Percentiles rank a stretch among this genome's conserved stretches.
Conservation (phyloP, 2,329 filamentous ascomycete species). For the Colletotrichum gigasporum region DNA sequence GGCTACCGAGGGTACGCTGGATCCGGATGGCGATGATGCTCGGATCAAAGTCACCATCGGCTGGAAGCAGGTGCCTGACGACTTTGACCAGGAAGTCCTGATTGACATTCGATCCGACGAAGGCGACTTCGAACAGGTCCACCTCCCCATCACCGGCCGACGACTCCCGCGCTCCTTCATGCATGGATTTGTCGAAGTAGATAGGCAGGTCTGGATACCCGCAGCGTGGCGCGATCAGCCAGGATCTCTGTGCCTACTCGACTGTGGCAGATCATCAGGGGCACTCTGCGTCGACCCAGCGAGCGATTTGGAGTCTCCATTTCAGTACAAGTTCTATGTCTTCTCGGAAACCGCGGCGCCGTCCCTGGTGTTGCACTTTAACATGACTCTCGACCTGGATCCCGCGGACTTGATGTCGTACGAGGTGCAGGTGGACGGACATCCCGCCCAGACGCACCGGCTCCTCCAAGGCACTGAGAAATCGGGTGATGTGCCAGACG, state of each 20-base stretch:
- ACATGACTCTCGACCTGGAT: constrained; percentile 58
- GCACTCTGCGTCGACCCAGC: constrained; percentile 33
- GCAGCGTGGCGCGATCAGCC: constrained; percentile 28
- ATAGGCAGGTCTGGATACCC: constrained; percentile 45
- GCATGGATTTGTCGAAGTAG: constrained; percentile 44
- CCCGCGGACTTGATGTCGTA: constrained; percentile 59
- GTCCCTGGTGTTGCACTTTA: constrained; percentile 45
- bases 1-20: constrained; percentile 38
- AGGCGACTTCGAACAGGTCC: constrained; percentile 48
- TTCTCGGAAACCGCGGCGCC: constrained; percentile 37
- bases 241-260: constrained; percentile 40
- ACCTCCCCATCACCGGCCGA: constrained; percentile 35
- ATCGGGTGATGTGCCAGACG: constrained; percentile 51
- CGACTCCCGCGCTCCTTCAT: constrained; percentile 42
- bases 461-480: constrained; percentile 39
- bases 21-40: constrained; percentile 42
- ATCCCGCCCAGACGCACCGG: constrained; percentile 40
- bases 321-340: constrained; percentile 43
- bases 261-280: constrained; percentile 41
- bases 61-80: constrained; percentile 48
- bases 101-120: constrained; percentile 45
- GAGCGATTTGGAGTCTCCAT: constrained; percentile 33
- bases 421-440: constrained; percentile 57
- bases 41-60: constrained; percentile 42
- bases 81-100: constrained; percentile 52